A percentile compares a stretch with the other conserved stretches of the same genome.
These are phyloP conservation scores for Exophiala sp. DNA, from an alignment of 2,329 filamentous ascomycete species.

Conservation along the genomic window DNA sequence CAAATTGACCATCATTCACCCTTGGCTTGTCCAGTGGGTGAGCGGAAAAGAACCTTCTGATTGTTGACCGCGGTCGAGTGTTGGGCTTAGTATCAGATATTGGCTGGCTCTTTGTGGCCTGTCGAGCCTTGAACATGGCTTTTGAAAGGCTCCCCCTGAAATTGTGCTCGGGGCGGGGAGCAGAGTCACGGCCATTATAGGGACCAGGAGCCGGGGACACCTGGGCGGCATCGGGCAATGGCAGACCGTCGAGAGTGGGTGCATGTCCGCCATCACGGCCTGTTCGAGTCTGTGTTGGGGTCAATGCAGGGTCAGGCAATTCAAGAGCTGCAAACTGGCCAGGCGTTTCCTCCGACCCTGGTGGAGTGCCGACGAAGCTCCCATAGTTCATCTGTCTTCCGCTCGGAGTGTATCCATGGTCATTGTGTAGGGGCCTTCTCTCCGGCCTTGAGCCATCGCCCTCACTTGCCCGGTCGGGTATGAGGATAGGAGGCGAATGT, in stretches of 20 bases:
- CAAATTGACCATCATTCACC: slow-evolving; percentile 47
- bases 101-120: slow-evolving; percentile 12
- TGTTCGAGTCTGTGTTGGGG: slow-evolving; percentile 32
- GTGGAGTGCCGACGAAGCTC: slow-evolving; percentile 54
- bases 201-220: slow-evolving; percentile 14
- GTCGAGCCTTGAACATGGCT: slow-evolving; percentile 16
- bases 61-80: slow-evolving; percentile 33
- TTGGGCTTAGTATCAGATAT: slow-evolving; percentile 26
- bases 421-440: slow-evolving; percentile 16
- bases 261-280: background rate
- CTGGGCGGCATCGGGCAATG: slow-evolving; percentile 19
- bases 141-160: slow-evolving; percentile 14
- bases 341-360: slow-evolving; percentile 23
- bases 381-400: slow-evolving; percentile 51
- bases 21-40: slow-evolving; percentile 34
- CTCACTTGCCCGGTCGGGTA: slow-evolving; percentile 35
- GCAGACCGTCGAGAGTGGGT: background rate
- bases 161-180: slow-evolving; percentile 7
- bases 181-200: slow-evolving; percentile 22
- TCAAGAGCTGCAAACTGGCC: slow-evolving; percentile 47
- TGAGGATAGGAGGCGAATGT: slow-evolving; percentile 35
- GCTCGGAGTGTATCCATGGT: background rate
- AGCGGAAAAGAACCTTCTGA: slow-evolving; percentile 37
- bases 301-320: slow-evolving; percentile 57
- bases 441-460: slow-evolving; percentile 17